phyloP scores from a whole-genome alignment of 208 protist species.

The Kentomonas sorsogonicus region DNA sequence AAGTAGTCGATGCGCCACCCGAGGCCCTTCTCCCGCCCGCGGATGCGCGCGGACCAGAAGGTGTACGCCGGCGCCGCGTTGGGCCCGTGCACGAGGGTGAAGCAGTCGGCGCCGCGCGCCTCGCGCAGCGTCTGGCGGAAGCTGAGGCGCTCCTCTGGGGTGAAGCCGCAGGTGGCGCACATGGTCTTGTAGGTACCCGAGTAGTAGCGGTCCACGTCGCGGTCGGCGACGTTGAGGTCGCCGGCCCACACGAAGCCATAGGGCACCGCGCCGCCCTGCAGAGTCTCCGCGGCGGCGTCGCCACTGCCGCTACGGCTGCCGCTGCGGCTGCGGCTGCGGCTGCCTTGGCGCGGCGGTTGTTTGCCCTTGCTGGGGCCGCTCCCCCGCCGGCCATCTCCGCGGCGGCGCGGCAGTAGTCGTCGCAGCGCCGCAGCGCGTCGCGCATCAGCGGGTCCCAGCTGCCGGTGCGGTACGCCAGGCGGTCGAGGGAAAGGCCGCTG shows the following conservation, averaged over 20 bases:
- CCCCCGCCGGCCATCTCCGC: too few species aligned
- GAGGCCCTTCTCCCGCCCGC: constrained; percentile 49
- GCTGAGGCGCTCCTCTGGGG: constrained; percentile 80
- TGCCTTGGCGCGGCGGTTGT: too few species aligned
- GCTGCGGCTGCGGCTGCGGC: too few species aligned
- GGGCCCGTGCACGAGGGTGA: constrained; percentile 86
- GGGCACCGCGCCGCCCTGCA: too few species aligned
- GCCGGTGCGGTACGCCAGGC: constrained; percentile 79
- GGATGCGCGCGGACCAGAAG: constrained; percentile 81
- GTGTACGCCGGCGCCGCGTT: constrained; percentile 67
- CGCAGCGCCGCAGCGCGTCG: constrained; percentile 38
- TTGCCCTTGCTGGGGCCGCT: too few species aligned
- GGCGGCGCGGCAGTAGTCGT: constrained; percentile 3
- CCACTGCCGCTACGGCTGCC: background rate
- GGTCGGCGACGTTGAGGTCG: constrained; percentile 93
- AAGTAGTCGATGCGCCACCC: constrained; percentile 95
- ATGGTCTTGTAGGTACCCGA: constrained; percentile 81
- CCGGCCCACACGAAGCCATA: constrained; percentile 92
- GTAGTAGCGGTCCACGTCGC: constrained; percentile 90
- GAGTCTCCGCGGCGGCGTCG: too few species aligned
- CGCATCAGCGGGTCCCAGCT: constrained; percentile 75
- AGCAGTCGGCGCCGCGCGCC: constrained; percentile 70
- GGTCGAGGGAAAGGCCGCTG: constrained; percentile 82
- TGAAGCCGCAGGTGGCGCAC: constrained; percentile 90
- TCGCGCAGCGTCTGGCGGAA: constrained; percentile 63